Evolutionary conservation across 805 yeast species (phyloP), one percentile per base, ranked within the genome.

Genomic region (Grigorovia yakushimaensis): DNA sequence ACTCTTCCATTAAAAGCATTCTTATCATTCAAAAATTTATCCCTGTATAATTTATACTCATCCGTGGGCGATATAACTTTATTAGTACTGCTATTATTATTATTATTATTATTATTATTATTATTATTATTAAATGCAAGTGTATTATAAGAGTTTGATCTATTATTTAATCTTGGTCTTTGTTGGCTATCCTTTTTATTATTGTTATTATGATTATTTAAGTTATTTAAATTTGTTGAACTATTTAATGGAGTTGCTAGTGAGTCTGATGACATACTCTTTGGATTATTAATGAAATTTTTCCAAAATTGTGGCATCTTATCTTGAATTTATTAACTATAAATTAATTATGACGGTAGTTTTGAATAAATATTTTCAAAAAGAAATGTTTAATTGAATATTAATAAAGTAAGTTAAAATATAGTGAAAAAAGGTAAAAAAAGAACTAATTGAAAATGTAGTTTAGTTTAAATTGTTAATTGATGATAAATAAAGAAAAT

Each of bases 1-100:
- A 93, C 79, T 44, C 65, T 63, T 37, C 68, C 72, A 1, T 71
- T 69, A 47, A 66, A 69, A 2, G 66, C 71, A 47, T 67, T 65
- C 42, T 62, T 57, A 42, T 55, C 55, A 1, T 65, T 58, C 17
- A 70, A 51, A 51, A 70, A 70, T 42, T 59, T 61, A 50, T 70
- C 73, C 48, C 74, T 59, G 42, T 65, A 68, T 24, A 56, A 59
- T 54, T 68, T 62, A 39, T 56, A 53, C 52, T 65, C 55, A 4
- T 37, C 35, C 19, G 46, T 41, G 18, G 52, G 39, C 3, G 48
- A 42, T 24, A 43, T 21, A 8, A 35, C 19, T 27, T 33, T 33
- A 9, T 22, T 41, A 15, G 17, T 18, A 18, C 5, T 18, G 10
- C 46, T 49, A 23, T 22, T 43, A 9, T 18, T 21, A 27, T 24